phyloP scores from a whole-genome alignment of 768 basidiomycete species.

The Lyophyllum semitale region DNA sequence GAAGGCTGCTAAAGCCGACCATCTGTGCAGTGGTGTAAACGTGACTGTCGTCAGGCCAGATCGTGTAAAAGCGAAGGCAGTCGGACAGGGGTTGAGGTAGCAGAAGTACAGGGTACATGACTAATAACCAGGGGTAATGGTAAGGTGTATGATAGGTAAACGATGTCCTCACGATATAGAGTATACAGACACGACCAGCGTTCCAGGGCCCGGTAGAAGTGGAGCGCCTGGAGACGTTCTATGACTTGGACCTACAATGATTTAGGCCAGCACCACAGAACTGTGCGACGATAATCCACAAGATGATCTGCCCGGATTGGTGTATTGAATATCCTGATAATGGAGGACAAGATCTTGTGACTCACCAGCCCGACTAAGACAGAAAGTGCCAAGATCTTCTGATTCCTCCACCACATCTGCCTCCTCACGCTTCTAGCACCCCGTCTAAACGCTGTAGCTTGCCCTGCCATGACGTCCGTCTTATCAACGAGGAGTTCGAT shows the following conservation, averaged over 20 bases:
- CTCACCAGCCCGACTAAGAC: slow-evolving; percentile 72
- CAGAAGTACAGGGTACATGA: not conserved
- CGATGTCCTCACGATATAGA: not conserved
- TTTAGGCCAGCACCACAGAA: slow-evolving; percentile 85
- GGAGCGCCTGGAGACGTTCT: not conserved
- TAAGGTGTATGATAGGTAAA: not conserved
- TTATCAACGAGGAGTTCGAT: slow-evolving; percentile 96
- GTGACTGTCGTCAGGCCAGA: not conserved
- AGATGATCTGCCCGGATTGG: slow-evolving; percentile 50
- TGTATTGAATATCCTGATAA: not conserved
- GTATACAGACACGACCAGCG: not conserved
- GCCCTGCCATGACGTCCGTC: slow-evolving; percentile 92
- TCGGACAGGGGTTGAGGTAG: not conserved
- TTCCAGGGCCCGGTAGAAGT: too few relatives aligned
- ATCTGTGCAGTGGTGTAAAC: not conserved
- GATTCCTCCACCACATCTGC: slow-evolving; percentile 91
- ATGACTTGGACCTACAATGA: slow-evolving; percentile 50
- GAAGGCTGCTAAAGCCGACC: not conserved
- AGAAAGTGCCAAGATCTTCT: slow-evolving; percentile 65
- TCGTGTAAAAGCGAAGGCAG: not conserved
- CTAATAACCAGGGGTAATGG: not conserved
- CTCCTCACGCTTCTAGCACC: slow-evolving; percentile 83
- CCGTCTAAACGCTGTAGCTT: slow-evolving; percentile 90
- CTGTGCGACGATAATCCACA: slow-evolving; percentile 85
- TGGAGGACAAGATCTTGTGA: slow-evolving; percentile 12